Evolutionary conservation across 2,329 filamentous ascomycete species (phyloP).

Genomic region (Fusarium succisae): DNA sequence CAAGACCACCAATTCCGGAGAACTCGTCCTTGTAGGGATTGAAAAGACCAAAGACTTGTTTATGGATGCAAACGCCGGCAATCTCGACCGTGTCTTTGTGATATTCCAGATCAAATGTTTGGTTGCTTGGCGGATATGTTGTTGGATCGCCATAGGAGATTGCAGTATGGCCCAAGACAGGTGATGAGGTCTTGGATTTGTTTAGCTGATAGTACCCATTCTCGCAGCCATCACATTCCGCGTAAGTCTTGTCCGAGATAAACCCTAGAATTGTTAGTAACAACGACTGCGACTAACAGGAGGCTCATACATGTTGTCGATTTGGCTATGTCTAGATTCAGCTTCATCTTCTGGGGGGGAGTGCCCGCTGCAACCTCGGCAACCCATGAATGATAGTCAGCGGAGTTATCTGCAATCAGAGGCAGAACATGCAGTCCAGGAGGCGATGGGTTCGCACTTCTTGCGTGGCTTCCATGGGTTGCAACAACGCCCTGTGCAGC

Average conservation of each 20-base stretch:
- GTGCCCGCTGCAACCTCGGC: not conserved
- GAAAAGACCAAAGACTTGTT: not conserved
- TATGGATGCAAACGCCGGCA: not conserved
- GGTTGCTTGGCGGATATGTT: not conserved
- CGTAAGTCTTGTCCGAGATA: not conserved
- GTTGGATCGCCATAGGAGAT: not conserved
- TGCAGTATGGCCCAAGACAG: accelerated
- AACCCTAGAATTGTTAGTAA: not conserved
- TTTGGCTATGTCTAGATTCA: not conserved
- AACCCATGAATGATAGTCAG: not conserved
- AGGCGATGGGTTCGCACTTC: not conserved
- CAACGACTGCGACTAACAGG: accelerated
- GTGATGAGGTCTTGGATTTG: not conserved
- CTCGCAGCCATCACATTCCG: not conserved
- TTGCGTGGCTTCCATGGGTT: not conserved
- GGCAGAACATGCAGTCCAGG: not conserved
- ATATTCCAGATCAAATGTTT: accelerated
- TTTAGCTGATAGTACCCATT: not conserved
- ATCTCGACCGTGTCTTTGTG: accelerated
- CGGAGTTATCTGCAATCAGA: accelerated
- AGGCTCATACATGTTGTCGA: not conserved
- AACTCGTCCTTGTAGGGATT: not conserved
- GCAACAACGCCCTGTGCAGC: not conserved
- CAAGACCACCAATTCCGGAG: not conserved
- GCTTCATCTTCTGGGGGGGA: not conserved